Evolutionary conservation across 192 early-diverging fungal species (phyloP).

Genomic region (Entrophospora sp.): DNA sequence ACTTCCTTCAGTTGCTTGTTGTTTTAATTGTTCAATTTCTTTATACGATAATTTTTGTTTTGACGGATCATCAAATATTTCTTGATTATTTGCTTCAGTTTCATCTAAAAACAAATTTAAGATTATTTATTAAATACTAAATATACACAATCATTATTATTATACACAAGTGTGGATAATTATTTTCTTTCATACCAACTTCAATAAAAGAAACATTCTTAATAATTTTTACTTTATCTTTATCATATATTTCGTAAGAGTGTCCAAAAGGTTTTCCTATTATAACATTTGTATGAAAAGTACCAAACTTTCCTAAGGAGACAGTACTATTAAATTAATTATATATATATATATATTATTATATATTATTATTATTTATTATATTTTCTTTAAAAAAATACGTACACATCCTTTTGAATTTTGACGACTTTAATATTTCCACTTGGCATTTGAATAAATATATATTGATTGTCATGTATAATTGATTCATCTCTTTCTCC

Average conservation of each 20-base stretch:
- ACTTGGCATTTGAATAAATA: conserved; percentile 78
- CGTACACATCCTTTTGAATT: conserved; percentile 51
- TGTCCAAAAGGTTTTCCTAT: conserved; percentile 77
- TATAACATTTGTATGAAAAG: conserved; percentile 66
- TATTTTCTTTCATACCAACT: conserved; percentile 26
- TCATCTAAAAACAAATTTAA: conserved; percentile 36
- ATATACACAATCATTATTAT: not conserved
- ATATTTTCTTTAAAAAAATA: not conserved
- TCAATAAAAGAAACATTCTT: conserved; percentile 24
- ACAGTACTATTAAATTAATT: conserved; percentile 32
- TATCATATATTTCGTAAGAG: conserved; percentile 73
- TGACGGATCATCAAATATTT: conserved; percentile 63
- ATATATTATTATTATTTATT: not conserved
- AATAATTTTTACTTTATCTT: conserved; percentile 36
- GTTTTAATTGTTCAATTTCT: conserved; percentile 79
- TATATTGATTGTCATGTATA: conserved; percentile 52
- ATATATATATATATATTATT: not conserved
- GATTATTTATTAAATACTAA: not conserved
- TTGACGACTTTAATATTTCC: conserved; percentile 72
- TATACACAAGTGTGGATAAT: not conserved
- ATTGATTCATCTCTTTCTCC: not conserved
- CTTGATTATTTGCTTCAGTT: conserved; percentile 71
- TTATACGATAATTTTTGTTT: conserved; percentile 72
- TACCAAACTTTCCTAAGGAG: conserved; percentile 89
- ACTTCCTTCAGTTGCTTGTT: conserved; percentile 59